These are phyloP conservation scores for Phytophthora cryptogea DNA, from an alignment of 352 stramenopile species.

Conservation along the genomic window DNA sequence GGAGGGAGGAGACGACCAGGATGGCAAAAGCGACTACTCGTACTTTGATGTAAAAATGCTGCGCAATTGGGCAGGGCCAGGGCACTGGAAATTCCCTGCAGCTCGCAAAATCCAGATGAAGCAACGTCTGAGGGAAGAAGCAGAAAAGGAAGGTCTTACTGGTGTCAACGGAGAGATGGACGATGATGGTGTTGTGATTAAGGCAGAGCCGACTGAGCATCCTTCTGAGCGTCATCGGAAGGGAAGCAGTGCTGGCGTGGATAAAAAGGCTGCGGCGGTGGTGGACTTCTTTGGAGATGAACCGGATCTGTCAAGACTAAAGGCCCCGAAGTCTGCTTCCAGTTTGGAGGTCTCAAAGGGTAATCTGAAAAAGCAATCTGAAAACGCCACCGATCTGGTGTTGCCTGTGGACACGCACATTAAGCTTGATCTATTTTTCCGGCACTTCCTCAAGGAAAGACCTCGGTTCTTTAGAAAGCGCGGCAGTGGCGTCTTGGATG, in stretches of 20 bases:
- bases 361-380: constrained; percentile 48
- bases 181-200: constrained; percentile 31
- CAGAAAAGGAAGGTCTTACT: constrained; percentile 33
- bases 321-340: constrained; percentile 38
- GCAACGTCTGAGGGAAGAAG: constrained; percentile 23
- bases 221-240: constrained; percentile 23
- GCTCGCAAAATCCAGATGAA: constrained; percentile 57
- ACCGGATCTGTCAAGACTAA: constrained; percentile 52
- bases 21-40: constrained; percentile 70
- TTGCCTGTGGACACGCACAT: constrained; percentile 82
- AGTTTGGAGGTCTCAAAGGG: constrained; percentile 56
- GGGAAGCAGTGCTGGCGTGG: constrained; percentile 28
- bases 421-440: constrained; percentile 69
- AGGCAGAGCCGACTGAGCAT: constrained; percentile 26
- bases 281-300: constrained; percentile 66
- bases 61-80: constrained; percentile 79
- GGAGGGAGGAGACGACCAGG: constrained; percentile 38
- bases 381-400: constrained; percentile 69
- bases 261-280: constrained; percentile 48
- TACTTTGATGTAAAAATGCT: constrained; percentile 87
- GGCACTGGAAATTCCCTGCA: constrained; percentile 75
- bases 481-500: constrained; percentile 11
- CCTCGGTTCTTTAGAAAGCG: constrained; percentile 63
- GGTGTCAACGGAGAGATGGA: constrained; percentile 37
- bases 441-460: constrained; percentile 79